Percentiles rank a stretch among this genome's conserved stretches.
Evolutionary conservation across 257 asterid species (phyloP).

Genomic region (Nicotiana paniculata): DNA sequence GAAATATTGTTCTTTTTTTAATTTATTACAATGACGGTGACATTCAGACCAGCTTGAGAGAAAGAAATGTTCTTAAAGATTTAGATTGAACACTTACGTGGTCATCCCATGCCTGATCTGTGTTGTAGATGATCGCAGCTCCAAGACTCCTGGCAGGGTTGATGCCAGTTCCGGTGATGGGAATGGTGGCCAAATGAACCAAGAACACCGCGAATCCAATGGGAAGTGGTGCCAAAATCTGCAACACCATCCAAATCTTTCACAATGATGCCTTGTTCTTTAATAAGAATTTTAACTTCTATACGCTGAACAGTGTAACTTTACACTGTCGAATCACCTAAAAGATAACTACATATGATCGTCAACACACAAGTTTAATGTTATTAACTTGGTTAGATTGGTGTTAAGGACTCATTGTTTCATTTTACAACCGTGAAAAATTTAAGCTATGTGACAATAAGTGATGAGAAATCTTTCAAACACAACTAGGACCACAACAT

Average conservation of each 20-base stretch:
- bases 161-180: slow-evolving; percentile 78
- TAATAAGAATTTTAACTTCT: not conserved
- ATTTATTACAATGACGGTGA: not conserved
- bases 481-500: not conserved
- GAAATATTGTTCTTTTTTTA: not conserved
- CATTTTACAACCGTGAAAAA: not conserved
- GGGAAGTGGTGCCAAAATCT: slow-evolving; percentile 80
- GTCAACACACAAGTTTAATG: too few relatives aligned
- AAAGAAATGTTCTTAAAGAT: too few relatives aligned
- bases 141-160: slow-evolving; percentile 83
- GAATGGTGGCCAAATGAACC: slow-evolving; percentile 77
- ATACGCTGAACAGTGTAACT: not conserved
- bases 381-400: not conserved
- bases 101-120: slow-evolving; percentile 48
- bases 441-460: not conserved
- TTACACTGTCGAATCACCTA: too few relatives aligned
- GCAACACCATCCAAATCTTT: not conserved
- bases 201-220: slow-evolving; percentile 68
- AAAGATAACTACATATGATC: too few relatives aligned
- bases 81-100: slow-evolving; percentile 29
- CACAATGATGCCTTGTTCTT: not conserved
- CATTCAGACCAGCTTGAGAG: not conserved
- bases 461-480: not conserved
- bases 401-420: not conserved
- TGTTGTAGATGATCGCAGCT: slow-evolving; percentile 61